phyloP scores from a whole-genome alignment of 2,329 filamentous ascomycete genomes.

The Colletotrichum cordylinicola region DNA sequence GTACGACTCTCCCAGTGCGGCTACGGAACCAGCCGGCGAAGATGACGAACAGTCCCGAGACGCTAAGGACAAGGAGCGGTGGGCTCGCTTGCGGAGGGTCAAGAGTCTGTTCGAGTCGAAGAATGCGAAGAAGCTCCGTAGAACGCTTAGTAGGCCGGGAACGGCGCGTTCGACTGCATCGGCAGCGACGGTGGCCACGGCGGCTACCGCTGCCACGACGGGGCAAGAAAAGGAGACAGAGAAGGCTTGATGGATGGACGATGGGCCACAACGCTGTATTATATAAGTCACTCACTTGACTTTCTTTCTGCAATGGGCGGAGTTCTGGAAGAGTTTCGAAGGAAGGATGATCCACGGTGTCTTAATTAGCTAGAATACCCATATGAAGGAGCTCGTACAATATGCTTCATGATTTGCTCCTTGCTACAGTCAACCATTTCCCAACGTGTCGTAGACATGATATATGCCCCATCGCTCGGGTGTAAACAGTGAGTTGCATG shows the following conservation, averaged over 20 bases:
- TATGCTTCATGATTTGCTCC: background rate
- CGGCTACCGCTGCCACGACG: background rate
- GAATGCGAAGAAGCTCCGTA: slow-evolving; percentile 57
- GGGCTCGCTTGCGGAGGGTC: slow-evolving; percentile 73
- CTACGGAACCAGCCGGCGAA: slow-evolving; percentile 33
- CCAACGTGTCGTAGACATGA: background rate
- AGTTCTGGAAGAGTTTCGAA: background rate
- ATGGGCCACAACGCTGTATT: background rate
- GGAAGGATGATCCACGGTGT: background rate
- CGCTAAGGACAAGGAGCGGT: slow-evolving; percentile 74
- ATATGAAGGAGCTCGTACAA: background rate
- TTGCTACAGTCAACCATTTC: background rate
- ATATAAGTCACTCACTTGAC: background rate
- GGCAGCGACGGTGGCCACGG: background rate
- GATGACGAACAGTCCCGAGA: slow-evolving; percentile 52
- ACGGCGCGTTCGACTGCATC: slow-evolving; percentile 39
- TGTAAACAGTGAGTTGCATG: background rate
- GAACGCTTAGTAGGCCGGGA: slow-evolving; percentile 46
- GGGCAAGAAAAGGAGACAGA: background rate
- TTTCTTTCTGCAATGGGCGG: background rate
- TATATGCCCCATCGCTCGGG: background rate
- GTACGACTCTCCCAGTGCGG: slow-evolving; percentile 22
- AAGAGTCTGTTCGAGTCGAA: slow-evolving; percentile 76
- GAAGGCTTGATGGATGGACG: background rate
- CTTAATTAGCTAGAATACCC: slow-evolving; percentile 8